Evolutionary conservation across 495 filamentous ascomycete genomes (phyloP).

Genomic region (Halenospora varia): DNA sequence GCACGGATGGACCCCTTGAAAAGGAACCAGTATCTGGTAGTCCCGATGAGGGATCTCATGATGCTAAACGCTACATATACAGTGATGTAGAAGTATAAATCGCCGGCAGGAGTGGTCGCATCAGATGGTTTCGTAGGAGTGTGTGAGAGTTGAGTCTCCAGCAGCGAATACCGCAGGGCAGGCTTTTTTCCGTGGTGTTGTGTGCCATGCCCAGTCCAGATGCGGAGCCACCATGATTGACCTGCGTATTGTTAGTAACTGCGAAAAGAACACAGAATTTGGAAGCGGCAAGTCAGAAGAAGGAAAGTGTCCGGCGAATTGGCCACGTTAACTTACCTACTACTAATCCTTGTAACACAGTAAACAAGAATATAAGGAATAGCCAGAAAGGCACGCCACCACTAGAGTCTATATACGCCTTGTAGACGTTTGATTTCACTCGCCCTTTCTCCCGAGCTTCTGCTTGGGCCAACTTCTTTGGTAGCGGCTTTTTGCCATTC

Average conservation of each 20-base stretch:
- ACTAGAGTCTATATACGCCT: conserved; percentile 57
- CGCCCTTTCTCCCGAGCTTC: conserved; percentile 64
- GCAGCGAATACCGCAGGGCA: conserved; percentile 22
- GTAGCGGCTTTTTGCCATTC: conserved; percentile 25
- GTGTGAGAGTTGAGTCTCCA: conserved; percentile 36
- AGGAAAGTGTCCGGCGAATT: too few species aligned
- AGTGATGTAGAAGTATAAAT: conserved; percentile 58
- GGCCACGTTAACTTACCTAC: conserved; percentile 45
- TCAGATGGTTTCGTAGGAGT: conserved; percentile 22
- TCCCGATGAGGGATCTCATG: conserved; percentile 19
- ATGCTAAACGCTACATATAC: conserved; percentile 63
- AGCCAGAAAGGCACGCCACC: conserved; percentile 64
- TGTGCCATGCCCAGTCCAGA: conserved; percentile 57
- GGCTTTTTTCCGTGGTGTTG: conserved; percentile 23
- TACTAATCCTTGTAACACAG: conserved; percentile 43
- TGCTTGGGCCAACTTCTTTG: conserved; percentile 69
- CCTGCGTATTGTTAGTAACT: conserved; percentile 20
- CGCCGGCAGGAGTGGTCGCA: conserved; percentile 13
- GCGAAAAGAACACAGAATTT: neutral
- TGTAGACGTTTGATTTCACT: conserved; percentile 59
- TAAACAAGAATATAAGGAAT: conserved; percentile 47
- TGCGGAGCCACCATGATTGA: conserved; percentile 63
- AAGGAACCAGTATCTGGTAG: conserved; percentile 22
- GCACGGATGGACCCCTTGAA: conserved; percentile 25
- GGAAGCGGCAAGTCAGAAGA: conserved; percentile 5